phyloP scores from a whole-genome alignment of 1,139 yeast genomes.

The Kodamaea arcana region DNA sequence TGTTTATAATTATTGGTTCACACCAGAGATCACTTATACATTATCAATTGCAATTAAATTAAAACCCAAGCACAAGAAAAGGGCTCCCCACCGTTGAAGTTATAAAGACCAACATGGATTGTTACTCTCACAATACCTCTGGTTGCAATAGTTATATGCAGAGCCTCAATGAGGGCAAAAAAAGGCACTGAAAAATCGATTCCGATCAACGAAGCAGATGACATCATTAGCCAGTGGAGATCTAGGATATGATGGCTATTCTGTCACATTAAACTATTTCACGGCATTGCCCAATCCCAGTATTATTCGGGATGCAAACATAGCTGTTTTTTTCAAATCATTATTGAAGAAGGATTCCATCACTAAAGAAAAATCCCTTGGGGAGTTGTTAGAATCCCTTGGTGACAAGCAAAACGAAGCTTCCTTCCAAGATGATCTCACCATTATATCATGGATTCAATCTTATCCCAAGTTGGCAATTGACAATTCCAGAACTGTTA shows the following conservation, averaged over 20 bases:
- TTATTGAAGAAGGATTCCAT: constrained; percentile 73
- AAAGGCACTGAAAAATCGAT: neutral
- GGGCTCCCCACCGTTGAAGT: too few species aligned
- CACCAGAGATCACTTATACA: too few species aligned
- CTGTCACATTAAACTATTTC: constrained; percentile 69
- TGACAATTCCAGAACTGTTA: constrained; percentile 63
- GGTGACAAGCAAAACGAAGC: constrained; percentile 6
- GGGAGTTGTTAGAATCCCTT: constrained; percentile 38
- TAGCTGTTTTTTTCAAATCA: constrained; percentile 67
- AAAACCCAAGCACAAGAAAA: too few species aligned
- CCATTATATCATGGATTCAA: constrained; percentile 70
- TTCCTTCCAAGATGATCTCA: constrained; percentile 41
- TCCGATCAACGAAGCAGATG: too few species aligned
- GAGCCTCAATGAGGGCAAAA: neutral
- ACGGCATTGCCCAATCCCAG: constrained; percentile 74
- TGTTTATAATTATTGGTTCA: too few species aligned
- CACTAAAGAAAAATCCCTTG: constrained; percentile 78
- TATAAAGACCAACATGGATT: too few species aligned
- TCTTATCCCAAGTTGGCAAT: constrained; percentile 73
- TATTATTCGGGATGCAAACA: constrained; percentile 51
- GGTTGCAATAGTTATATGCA: too few species aligned
- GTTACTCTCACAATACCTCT: too few species aligned
- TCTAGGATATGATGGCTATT: constrained; percentile 53
- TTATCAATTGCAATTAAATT: too few species aligned
- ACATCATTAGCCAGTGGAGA: constrained; percentile 16